Conservation (phyloP, 345 rosid species). For the Brassica incana region DNA sequence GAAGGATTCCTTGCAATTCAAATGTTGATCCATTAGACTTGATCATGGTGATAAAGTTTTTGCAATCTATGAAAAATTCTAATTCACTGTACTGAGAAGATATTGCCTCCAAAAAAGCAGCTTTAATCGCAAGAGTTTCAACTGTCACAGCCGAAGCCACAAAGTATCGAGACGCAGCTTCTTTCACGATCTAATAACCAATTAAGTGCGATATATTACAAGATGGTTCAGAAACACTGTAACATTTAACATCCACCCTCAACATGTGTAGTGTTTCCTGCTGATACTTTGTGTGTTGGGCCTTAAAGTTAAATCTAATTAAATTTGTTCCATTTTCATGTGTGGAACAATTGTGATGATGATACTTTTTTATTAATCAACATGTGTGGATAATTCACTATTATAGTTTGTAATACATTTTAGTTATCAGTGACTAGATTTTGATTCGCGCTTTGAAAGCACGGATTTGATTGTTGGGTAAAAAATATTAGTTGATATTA, state of each 20-base stretch:
- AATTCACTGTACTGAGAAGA: too few relatives aligned
- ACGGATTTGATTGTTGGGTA: too few relatives aligned
- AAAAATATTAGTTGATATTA: too few relatives aligned
- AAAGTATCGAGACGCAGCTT: background rate
- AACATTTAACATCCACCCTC: background rate
- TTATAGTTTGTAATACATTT: constrained; percentile 1
- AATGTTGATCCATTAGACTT: background rate
- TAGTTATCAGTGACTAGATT: background rate
- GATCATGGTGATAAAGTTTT: background rate
- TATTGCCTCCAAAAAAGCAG: background rate
- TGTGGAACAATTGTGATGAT: too few relatives aligned
- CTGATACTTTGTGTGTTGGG: background rate
- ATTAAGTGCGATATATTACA: background rate
- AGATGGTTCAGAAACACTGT: background rate
- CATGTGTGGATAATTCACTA: background rate
- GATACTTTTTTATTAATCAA: background rate
- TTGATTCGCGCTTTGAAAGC: too few relatives aligned
- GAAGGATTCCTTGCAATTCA: background rate
- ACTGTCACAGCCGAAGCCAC: background rate
- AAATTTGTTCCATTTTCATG: background rate
- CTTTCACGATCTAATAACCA: background rate
- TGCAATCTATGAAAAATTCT: too few relatives aligned
- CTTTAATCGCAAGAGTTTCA: background rate
- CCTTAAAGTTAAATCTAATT: background rate
- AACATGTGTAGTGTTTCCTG: background rate